These are phyloP conservation scores for Parasitella parasitica DNA, from an alignment of 371 early-diverging fungal species.

Conservation along the genomic window DNA sequence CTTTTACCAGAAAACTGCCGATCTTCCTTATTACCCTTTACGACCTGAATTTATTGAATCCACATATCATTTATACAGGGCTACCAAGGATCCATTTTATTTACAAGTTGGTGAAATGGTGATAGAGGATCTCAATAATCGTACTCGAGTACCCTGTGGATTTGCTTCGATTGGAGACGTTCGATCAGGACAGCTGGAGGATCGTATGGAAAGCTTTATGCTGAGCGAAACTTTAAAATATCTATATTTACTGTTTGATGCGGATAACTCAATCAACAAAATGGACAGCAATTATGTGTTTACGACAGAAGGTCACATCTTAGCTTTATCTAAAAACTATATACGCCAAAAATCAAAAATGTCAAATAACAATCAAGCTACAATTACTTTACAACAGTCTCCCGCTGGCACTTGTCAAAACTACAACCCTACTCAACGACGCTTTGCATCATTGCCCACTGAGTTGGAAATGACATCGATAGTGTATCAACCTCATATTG, in stretches of 20 bases:
- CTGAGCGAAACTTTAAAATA: constrained; percentile 96
- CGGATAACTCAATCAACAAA: constrained; percentile 57
- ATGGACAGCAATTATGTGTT: constrained; percentile 81
- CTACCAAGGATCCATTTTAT: constrained; percentile 90
- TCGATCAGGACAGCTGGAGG: constrained; percentile 61
- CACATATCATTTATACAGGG: constrained; percentile 88
- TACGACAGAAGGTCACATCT: constrained; percentile 87
- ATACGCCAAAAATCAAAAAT: background rate
- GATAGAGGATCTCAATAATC: constrained; percentile 72
- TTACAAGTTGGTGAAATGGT: constrained; percentile 87
- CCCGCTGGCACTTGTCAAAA: constrained; percentile 13
- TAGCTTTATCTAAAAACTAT: constrained; percentile 41
- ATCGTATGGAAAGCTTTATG: constrained; percentile 94
- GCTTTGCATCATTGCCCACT: constrained; percentile 11
- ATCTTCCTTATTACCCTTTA: constrained; percentile 78
- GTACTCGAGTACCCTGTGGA: constrained; percentile 79
- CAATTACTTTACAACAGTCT: background rate
- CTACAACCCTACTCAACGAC: constrained; percentile 1
- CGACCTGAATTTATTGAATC: constrained; percentile 95
- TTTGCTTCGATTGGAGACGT: constrained; percentile 80
- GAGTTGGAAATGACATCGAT: constrained; percentile 31
- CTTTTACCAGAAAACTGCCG: constrained; percentile 57
- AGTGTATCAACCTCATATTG: constrained; percentile 26
- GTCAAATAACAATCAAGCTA: background rate
- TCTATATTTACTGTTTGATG: constrained; percentile 69